A percentile compares a stretch with the other conserved stretches of the same genome.
These are phyloP conservation scores for Xenoacremonium recifei DNA, from an alignment of 2,329 filamentous ascomycete genomes.

Conservation along the genomic window DNA sequence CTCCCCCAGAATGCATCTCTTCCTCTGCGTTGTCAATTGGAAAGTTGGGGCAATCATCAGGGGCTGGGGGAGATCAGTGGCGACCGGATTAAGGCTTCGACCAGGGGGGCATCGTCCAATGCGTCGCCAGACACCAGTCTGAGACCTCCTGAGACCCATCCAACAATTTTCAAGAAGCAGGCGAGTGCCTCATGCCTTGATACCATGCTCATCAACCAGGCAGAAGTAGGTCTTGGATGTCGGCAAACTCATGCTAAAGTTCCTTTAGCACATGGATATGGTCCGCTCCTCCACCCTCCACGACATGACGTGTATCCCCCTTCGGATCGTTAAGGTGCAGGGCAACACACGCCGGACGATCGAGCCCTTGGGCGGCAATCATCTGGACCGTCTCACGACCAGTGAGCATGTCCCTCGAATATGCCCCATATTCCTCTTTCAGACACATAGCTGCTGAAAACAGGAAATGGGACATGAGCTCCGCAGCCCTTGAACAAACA, in stretches of 20 bases:
- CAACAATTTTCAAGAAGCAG: too few relatives aligned
- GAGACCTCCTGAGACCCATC: slow-evolving; percentile 9
- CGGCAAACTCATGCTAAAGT: slow-evolving; percentile 8
- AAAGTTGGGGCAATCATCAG: slow-evolving; percentile 11
- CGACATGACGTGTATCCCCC: slow-evolving; percentile 5
- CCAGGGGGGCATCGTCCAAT: slow-evolving; percentile 14
- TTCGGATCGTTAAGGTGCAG: slow-evolving; percentile 2
- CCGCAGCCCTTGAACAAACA: background rate
- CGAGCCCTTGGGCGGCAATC: too few relatives aligned
- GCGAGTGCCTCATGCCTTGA: too few relatives aligned
- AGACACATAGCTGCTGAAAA: background rate
- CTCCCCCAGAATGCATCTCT: too few relatives aligned
- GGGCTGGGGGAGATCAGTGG: slow-evolving; percentile 13
- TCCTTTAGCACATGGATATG: slow-evolving; percentile 13
- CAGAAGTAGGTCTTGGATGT: too few relatives aligned
- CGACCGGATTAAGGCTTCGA: slow-evolving; percentile 14
- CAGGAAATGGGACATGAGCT: background rate
- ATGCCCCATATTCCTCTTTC: background rate
- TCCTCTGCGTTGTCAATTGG: too few relatives aligned
- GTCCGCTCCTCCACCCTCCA: slow-evolving; percentile 7
- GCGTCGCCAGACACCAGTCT: slow-evolving; percentile 7
- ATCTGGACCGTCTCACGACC: background rate
- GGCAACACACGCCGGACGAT: slow-evolving; percentile 7
- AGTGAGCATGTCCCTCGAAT: background rate
- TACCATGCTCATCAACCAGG: too few relatives aligned